A percentile compares a stretch with the other conserved stretches of the same genome.
Evolutionary conservation across 805 yeast genomes (phyloP).

Genomic region (Lipomyces spencermartinsiae): DNA sequence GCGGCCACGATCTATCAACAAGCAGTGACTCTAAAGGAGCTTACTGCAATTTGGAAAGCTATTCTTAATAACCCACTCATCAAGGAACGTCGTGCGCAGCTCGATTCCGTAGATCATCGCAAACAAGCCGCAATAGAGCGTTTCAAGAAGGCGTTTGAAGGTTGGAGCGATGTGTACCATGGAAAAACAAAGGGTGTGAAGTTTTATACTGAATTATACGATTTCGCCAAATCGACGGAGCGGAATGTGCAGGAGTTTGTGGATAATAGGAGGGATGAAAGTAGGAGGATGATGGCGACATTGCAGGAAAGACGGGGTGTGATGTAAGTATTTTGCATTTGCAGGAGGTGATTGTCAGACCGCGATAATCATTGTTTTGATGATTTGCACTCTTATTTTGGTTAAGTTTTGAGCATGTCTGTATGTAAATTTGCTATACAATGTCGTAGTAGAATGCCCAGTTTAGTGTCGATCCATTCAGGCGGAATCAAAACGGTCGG

Average conservation of each 20-base stretch:
- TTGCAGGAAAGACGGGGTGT: background rate
- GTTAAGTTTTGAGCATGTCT: background rate
- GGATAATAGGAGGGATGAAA: conserved; percentile 45
- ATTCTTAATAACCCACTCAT: conserved; percentile 54
- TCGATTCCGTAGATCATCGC: conserved; percentile 45
- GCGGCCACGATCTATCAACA: conserved; percentile 74
- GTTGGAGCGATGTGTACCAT: conserved; percentile 62
- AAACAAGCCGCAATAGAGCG: conserved; percentile 50
- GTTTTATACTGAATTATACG: conserved; percentile 63
- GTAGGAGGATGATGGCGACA: conserved; percentile 21
- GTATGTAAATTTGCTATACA: background rate
- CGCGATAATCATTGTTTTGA: background rate
- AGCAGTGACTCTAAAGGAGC: conserved; percentile 53
- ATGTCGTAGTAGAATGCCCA: background rate
- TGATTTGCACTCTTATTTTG: background rate
- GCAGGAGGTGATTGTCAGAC: background rate
- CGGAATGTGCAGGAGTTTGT: conserved; percentile 43
- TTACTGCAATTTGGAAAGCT: conserved; percentile 55
- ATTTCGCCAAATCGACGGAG: conserved; percentile 46
- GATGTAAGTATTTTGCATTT: background rate
- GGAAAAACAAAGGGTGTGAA: conserved; percentile 68
- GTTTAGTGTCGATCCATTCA: background rate
- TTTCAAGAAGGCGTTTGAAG: conserved; percentile 57
- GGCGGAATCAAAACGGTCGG: background rate
- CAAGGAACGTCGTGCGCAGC: conserved; percentile 51